Evolutionary conservation across 305 asterid genomes (phyloP), one percentile per base, ranked within the genome.

Genomic region (Fraxinus platypoda): DNA sequence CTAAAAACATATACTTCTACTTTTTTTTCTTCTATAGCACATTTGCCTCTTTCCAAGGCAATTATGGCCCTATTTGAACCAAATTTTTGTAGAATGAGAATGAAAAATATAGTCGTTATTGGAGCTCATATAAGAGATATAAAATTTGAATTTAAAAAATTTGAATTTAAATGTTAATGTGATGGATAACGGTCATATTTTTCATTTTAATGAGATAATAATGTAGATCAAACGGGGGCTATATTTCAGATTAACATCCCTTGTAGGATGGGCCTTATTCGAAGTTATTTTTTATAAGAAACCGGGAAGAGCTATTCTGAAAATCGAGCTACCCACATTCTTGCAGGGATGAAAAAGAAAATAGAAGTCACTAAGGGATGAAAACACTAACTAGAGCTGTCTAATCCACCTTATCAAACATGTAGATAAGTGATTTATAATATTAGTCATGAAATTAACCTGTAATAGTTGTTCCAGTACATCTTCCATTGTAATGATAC

Each of bases 401-500:
- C 31, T 9, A 62, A 62, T 62, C 15, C 31, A 62, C 49, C 31
- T 62, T 62, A 62, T 23, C 30, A 23, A 26, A 66, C n/a, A 66
- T 3, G 33, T 21, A 8, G 0, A 6, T 31, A 82, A 25, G 8
- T 21, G 59, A 25, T 26, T 66, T 2, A 9, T 26, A 66, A 26
- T 43, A 5, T 13, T 49, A 34, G 34, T 54, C 41, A 17, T 33
- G 21, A 26, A 34, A n/a, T 52, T 77, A 78, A 93, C 98, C 97
- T 94, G 98, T 34, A 94, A 89, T 59, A 93, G 87, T 68, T 94
- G 88, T 81, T 93, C 98, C 3, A 93, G 85, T 34, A 94, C 98
- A 80, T 94, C 97, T 83, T 93, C 98, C 97, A 94, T 92, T 26
- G 98, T 93, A 75, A 93, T 92, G 75, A 93, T 88, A 25, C 97